Base-by-base conservation (phyloP, 2,329 filamentous ascomycete genomes). In the Epichloe coenophiala region DNA sequence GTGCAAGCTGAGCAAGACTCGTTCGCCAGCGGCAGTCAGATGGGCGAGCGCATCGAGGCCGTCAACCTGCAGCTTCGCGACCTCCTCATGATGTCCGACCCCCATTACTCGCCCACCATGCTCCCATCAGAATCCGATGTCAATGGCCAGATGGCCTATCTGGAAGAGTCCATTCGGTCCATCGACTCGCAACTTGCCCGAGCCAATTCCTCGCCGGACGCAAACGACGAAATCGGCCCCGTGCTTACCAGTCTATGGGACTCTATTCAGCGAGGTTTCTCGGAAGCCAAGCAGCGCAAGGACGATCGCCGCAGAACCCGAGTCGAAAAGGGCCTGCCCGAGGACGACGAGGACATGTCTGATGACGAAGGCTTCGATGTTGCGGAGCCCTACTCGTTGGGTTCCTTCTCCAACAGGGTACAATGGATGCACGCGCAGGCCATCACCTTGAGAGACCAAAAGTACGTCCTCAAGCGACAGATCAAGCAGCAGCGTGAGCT, bases 401-500 rank as follows among this genome's bases (percentile, higher is more conserved):
- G 77, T 21, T 86, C 83, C 19, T 94, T 97, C 64, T 84, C 82
- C 15, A 72, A 78, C 8, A 88, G 87, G 60, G 81, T 97, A 1
- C 84, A 89, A 59, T 85, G 81, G 69, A 71, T 96, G 4, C 88
- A 89, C 61, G 74, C 76, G 40, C 85, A 88, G 52, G 79, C 88
- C n/a, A 84, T 83, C 17, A 79, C 79, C 19, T 72, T 96, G 37
- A 83, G 87, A 54, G 87, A 95, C 59, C 90, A 97, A 63, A 94
- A 95, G 63, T 80, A 81, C 46, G 90, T 95, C 21, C 75, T 97
- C 8, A 85, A 91, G 60, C 81, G 89, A 42, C 90, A 97, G 65
- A 91, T 96, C 60, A 91, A 95, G 69, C 90, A 97, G 64, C 91
- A 97, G 68, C 85, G 90, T 52, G 88, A 95, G 61, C 77, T 96